phyloP scores from a whole-genome alignment of 2,329 filamentous ascomycete species.

The Aureobasidium subglaciale region DNA sequence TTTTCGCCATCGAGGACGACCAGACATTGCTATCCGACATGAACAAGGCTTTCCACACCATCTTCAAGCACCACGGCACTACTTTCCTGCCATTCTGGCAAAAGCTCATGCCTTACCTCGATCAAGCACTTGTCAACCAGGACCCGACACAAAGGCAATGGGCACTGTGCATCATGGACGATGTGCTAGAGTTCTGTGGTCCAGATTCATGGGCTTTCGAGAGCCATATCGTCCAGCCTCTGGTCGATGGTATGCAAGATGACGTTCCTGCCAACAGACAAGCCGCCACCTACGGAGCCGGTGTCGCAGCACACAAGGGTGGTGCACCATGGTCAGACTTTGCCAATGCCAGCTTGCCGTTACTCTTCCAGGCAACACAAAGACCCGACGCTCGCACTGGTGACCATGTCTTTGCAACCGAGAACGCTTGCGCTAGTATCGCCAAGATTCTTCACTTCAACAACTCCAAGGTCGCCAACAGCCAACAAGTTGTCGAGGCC shows the following conservation, averaged over 20 bases:
- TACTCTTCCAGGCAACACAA: conserved; percentile 77
- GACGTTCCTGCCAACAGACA: conserved; percentile 85
- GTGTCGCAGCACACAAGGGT: conserved; percentile 88
- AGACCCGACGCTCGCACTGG: conserved; percentile 77
- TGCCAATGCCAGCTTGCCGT: conserved; percentile 68
- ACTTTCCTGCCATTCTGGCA: conserved; percentile 86
- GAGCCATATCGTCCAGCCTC: conserved; percentile 76
- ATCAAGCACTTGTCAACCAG: conserved; percentile 68
- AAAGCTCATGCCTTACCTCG: conserved; percentile 74
- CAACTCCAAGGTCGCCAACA: conserved; percentile 64
- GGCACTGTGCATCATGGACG: conserved; percentile 98
- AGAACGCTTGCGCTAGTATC: conserved; percentile 93
- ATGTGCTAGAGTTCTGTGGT: conserved; percentile 95
- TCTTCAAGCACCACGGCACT: conserved; percentile 92
- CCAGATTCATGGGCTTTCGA: conserved; percentile 80
- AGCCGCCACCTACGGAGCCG: conserved; percentile 91
- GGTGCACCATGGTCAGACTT: conserved; percentile 84
- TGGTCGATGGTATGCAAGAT: conserved; percentile 81
- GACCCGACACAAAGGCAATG: conserved; percentile 94
- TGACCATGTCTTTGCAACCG: conserved; percentile 92
- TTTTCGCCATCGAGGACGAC: conserved; percentile 93
- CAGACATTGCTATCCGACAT: conserved; percentile 95
- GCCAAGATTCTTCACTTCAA: conserved; percentile 96
- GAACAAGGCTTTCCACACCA: conserved; percentile 99
- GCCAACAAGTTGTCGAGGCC: conserved; percentile 67